Evolutionary conservation across 148 eudicot species (phyloP), one percentile per base, ranked within the genome.

Genomic region (Fagopyrum esculentum): DNA sequence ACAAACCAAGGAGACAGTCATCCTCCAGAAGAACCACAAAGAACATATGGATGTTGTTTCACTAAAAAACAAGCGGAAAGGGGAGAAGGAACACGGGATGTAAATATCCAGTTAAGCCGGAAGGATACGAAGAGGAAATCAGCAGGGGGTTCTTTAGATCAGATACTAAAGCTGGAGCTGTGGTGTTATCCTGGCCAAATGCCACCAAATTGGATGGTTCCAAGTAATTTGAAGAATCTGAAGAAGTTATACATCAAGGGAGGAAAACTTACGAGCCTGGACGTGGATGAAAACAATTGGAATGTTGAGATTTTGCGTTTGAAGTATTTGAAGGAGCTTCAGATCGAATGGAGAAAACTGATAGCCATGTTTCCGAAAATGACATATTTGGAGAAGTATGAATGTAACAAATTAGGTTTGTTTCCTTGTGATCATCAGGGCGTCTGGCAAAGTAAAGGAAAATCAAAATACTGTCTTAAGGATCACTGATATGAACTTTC

Each of bases 191-290:
- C 71, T 12, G n/a, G 17, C 6, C 1, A 6, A 3, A 40, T 2
- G 13, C 8, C 71, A 6, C 71, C 71, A 5, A 40, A 66, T 12
- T 88, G 83, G 83, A 69, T 74, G 73, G 75, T 6, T 7, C 78
- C 78, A 12, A 16, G 2, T 0, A 72, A 74, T 5, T 55, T 82
- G 75, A 4, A 44, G 15, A 46, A 17, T 3, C 47, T 87, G 75
- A 43, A 69, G 74, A 84, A 84, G 64, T 77, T 87, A 2, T 87
- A 84, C 69, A 77, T 88, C 22, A 84, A 84, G 57, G 89, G 87
- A 4, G 91, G 91, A 3, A 73, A 79, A 13, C 56, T 88, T 4
- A 26, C 45, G 55, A 80, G 76, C 50, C 76, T 81, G 43, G 79
- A 15, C 11, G 10, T 8, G 29, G 16, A 22, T 47, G 35, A 30